A percentile compares a stretch with the other conserved stretches of the same genome.
Conservation (phyloP, 208 protist species). For the Strigomonas galati region DNA sequence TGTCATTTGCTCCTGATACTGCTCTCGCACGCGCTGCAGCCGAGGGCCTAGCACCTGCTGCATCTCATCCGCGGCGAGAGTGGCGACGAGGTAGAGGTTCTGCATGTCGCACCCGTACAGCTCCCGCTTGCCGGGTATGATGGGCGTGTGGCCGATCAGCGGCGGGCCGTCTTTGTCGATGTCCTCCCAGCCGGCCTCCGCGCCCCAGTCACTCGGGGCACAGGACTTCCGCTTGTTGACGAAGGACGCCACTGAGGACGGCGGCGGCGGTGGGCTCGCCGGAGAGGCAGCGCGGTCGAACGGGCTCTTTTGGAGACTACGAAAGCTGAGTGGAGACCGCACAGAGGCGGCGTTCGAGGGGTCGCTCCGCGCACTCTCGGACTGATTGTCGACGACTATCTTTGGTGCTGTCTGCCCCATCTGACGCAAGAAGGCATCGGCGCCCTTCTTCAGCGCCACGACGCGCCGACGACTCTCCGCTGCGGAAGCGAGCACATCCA, state of each 20-base stretch:
- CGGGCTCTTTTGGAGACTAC: neutral
- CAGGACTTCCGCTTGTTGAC: neutral
- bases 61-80: conserved; percentile 52
- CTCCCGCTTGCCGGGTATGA: conserved; percentile 26
- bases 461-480: conserved; percentile 15
- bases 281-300: neutral
- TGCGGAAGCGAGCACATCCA: neutral
- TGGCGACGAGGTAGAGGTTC: conserved; percentile 58
- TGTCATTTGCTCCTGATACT: conserved; percentile 5
- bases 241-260: neutral
- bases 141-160: conserved; percentile 22
- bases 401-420: neutral
- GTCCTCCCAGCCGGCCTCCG: neutral
- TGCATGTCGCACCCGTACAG: conserved; percentile 63
- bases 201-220: neutral
- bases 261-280: no score
- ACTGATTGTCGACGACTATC: neutral
- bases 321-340: neutral
- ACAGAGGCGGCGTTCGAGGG: neutral
- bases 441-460: neutral
- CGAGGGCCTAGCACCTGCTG: conserved; percentile 24
- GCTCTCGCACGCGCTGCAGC: conserved; percentile 12
- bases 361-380: neutral
- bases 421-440: neutral
- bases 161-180: conserved; percentile 13